phyloP scores from a whole-genome alignment of 306 rosid genomes.

The Dalbergia cultrata region DNA sequence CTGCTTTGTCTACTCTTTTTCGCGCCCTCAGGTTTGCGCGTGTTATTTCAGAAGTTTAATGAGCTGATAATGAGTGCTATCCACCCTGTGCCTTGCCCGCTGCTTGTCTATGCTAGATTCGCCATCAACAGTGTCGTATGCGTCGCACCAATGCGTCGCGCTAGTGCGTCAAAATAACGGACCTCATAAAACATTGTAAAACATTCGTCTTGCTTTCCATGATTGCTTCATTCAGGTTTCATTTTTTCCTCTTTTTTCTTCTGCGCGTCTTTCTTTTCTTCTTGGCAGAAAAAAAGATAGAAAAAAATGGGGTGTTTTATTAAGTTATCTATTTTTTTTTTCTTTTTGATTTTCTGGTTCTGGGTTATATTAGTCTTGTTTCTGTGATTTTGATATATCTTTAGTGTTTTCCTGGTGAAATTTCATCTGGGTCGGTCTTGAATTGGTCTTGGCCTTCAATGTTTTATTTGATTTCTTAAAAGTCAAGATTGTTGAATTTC shows the following conservation, averaged over 20 bases:
- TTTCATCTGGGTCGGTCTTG: constrained; percentile 18
- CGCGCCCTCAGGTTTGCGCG: too few relatives aligned
- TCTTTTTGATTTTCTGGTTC: background rate
- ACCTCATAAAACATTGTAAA: too few relatives aligned
- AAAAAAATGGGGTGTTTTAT: background rate
- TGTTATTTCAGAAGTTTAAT: too few relatives aligned
- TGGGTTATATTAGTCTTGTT: background rate
- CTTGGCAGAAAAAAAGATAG: background rate
- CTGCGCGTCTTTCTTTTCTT: background rate
- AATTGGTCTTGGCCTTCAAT: constrained; percentile 9
- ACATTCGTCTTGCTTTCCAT: constrained; percentile 49
- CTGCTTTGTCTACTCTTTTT: too few relatives aligned
- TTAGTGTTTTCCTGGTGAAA: background rate
- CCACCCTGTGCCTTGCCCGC: too few relatives aligned
- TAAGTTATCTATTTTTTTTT: background rate
- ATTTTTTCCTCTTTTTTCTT: background rate
- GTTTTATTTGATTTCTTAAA: background rate
- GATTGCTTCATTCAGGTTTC: constrained; percentile 55
- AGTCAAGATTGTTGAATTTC: background rate
- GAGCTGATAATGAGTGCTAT: too few relatives aligned
- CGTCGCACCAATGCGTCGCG: too few relatives aligned
- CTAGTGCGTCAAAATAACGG: too few relatives aligned
- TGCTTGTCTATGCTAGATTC: too few relatives aligned
- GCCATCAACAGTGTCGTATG: too few relatives aligned
- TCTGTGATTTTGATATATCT: background rate